phyloP scores from a whole-genome alignment of 2,329 filamentous ascomycete species.

The Colletotrichum limetticola region DNA sequence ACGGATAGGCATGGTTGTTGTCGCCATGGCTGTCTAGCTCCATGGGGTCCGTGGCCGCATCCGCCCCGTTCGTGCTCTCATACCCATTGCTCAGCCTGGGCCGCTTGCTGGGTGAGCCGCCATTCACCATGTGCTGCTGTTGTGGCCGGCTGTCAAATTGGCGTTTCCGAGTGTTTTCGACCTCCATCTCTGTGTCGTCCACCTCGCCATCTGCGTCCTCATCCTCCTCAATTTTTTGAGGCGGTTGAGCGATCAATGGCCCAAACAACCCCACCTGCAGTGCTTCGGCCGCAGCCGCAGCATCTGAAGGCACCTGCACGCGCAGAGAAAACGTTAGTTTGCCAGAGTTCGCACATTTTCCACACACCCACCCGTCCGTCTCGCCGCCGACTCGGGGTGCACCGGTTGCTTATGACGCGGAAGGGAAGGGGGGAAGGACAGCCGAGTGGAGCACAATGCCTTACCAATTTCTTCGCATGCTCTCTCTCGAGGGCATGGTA shows the following conservation, averaged over 20 bases:
- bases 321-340: conserved; percentile 47
- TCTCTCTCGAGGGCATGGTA: conserved; percentile 70
- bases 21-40: conserved; percentile 64
- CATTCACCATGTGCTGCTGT: conserved; percentile 57
- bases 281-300: conserved; percentile 56
- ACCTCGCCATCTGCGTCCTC: conserved; percentile 48
- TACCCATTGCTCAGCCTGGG: conserved; percentile 71
- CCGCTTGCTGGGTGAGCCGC: conserved; percentile 68
- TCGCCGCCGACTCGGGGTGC: conserved; percentile 13
- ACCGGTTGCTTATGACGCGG: conserved; percentile 33
- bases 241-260: conserved; percentile 59
- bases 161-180: conserved; percentile 63
- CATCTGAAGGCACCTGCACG: conserved; percentile 61
- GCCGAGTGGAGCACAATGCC: conserved; percentile 33
- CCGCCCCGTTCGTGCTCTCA: conserved; percentile 60
- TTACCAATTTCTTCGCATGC: conserved; percentile 62
- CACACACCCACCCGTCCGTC: conserved; percentile 36
- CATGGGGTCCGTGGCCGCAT: conserved; percentile 63
- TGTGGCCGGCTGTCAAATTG: conserved; percentile 56
- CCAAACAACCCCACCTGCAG: conserved; percentile 67
- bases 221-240: conserved; percentile 51
- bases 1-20: conserved; percentile 72
- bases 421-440: conserved; percentile 28
- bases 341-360: conserved; percentile 33
- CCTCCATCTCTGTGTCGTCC: conserved; percentile 50